These are phyloP conservation scores for Leccinum pachyderme DNA, from an alignment of 1,284 basidiomycete species.

Conservation along the genomic window DNA sequence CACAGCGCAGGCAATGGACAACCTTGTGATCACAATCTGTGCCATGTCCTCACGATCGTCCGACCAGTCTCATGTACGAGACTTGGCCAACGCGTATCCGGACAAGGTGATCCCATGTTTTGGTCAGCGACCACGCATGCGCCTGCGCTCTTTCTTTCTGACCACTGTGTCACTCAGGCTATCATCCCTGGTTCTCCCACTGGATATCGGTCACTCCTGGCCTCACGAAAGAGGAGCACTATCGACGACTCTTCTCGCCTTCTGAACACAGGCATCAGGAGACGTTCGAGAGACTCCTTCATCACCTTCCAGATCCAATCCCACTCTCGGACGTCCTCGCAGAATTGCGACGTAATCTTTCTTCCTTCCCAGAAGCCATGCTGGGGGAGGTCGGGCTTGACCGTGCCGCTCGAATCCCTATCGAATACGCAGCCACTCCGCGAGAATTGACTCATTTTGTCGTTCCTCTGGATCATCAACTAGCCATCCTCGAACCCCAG, in stretches of 20 bases:
- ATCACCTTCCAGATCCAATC: conserved; percentile 61
- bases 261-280: conserved; percentile 32
- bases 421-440: conserved; percentile 43
- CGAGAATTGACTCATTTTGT: conserved; percentile 64
- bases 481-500: conserved; percentile 71
- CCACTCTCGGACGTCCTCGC: conserved; percentile 50
- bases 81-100: conserved; percentile 56
- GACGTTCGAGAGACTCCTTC: conserved; percentile 51
- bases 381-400: conserved; percentile 85
- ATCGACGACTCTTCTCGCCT: conserved; percentile 54
- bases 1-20: conserved; percentile 44
- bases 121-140: conserved; percentile 44
- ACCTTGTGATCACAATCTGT: conserved; percentile 61
- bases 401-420: conserved; percentile 66
- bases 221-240: conserved; percentile 62
- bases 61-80: conserved; percentile 65
- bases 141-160: conserved; percentile 8
- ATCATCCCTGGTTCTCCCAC: conserved; percentile 85
- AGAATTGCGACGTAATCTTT: conserved; percentile 55
- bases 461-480: conserved; percentile 72
- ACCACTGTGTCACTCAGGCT: conserved; percentile 44
- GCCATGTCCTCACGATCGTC: conserved; percentile 66
- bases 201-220: conserved; percentile 50
- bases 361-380: conserved; percentile 64
- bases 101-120: conserved; percentile 73